Evolutionary conservation across 257 asterid species (phyloP).

Genomic region (Solanum chiquidenum): DNA sequence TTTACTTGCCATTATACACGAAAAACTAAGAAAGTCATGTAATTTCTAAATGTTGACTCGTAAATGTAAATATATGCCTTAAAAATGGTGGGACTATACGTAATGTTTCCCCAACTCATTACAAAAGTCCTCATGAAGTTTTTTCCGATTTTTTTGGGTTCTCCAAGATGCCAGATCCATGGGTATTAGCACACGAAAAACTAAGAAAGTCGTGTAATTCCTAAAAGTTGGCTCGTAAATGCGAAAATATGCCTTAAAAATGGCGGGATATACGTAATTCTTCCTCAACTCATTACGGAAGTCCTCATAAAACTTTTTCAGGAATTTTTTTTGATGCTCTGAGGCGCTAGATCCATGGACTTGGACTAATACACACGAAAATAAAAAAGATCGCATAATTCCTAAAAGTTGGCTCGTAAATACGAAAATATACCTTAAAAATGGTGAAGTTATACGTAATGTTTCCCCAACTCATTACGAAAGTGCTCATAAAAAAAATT

Average conservation of each 20-base stretch:
- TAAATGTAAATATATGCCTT: background rate
- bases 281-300: background rate
- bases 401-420: background rate
- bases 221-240: too few species aligned
- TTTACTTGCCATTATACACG: background rate
- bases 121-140: too few species aligned
- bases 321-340: background rate
- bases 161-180: background rate
- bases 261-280: background rate
- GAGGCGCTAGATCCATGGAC: too few species aligned
- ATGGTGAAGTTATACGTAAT: background rate
- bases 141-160: background rate
- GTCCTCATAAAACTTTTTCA: too few species aligned
- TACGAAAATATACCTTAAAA: too few species aligned
- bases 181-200: background rate
- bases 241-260: too few species aligned
- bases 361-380: too few species aligned
- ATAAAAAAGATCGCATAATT: accelerated
- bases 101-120: background rate
- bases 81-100: too few species aligned
- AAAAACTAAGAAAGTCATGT: too few species aligned
- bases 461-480: accelerated
- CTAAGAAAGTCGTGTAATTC: too few species aligned
- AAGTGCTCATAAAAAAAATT: too few species aligned
- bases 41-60: background rate